Evolutionary conservation across 2,329 filamentous ascomycete species (phyloP).

Genomic region (Alternaria burnsii): DNA sequence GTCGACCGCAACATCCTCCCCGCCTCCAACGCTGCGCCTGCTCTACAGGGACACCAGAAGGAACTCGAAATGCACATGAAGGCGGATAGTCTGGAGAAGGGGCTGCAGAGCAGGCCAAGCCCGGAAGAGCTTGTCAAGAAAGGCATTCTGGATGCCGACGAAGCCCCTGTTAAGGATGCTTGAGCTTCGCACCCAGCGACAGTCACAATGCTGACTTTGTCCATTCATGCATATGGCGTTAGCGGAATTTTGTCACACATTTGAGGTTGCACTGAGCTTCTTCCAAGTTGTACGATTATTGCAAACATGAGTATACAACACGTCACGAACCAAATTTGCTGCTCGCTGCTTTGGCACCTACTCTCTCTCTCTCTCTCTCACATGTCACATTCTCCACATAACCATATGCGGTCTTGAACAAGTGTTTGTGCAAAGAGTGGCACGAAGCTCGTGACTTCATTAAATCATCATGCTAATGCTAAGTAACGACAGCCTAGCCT

Average conservation of each 20-base stretch:
- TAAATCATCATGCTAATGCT: conserved; percentile 10
- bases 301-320: conserved; percentile 6
- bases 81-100: conserved; percentile 85
- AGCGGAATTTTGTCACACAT: conserved; percentile 5
- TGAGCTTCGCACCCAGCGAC: conserved; percentile 10
- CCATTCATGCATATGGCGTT: conserved; percentile 9
- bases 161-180: conserved; percentile 44
- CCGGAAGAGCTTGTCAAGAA: conserved; percentile 80
- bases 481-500: not conserved
- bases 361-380: not conserved
- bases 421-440: conserved; percentile 17
- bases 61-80: conserved; percentile 91
- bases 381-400: not conserved
- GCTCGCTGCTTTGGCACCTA: not conserved
- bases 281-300: conserved; percentile 12
- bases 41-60: conserved; percentile 79
- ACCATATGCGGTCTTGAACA: not conserved
- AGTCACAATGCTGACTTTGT: not conserved
- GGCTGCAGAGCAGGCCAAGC: conserved; percentile 78
- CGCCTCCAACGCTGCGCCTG: conserved; percentile 77
- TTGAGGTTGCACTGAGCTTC: not conserved
- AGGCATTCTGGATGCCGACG: conserved; percentile 71
- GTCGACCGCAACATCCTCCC: conserved; percentile 90
- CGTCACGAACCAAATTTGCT: not conserved
- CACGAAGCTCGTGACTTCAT: conserved; percentile 29